Evolutionary conservation across 2,329 filamentous ascomycete genomes (phyloP).

Genomic region (Aspergillus uvarum): DNA sequence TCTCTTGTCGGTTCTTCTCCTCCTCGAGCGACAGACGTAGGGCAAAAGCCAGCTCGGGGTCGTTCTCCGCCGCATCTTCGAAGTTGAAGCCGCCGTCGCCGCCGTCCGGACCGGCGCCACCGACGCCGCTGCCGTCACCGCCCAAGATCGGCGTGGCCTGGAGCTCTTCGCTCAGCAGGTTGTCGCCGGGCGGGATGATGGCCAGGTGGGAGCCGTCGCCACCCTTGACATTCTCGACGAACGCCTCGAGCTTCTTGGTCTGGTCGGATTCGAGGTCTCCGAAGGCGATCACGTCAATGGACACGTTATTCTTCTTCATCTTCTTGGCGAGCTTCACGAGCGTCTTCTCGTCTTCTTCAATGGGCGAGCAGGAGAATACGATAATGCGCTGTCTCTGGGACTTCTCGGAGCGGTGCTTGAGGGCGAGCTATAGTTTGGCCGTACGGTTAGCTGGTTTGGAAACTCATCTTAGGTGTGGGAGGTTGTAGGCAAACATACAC

Average conservation of each 20-base stretch:
- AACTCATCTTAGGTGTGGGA: too few relatives aligned
- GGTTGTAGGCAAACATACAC: conserved; percentile 58
- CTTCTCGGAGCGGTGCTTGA: conserved; percentile 98
- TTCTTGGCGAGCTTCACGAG: conserved; percentile 89
- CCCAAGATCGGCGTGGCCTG: conserved; percentile 86
- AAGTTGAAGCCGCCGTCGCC: conserved; percentile 66
- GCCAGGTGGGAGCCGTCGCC: conserved; percentile 89
- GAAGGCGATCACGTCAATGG: conserved; percentile 92
- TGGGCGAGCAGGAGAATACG: conserved; percentile 91
- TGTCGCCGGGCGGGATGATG: conserved; percentile 84
- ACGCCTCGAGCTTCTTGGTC: conserved; percentile 84
- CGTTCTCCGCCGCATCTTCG: conserved; percentile 77
- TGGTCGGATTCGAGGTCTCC: conserved; percentile 89
- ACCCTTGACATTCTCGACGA: conserved; percentile 90
- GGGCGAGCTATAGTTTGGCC: conserved; percentile 65
- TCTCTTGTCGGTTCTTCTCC: conserved; percentile 90
- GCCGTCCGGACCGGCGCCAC: conserved; percentile 48
- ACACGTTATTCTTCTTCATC: conserved; percentile 97
- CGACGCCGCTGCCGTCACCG: conserved; percentile 68
- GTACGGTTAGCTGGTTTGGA: conserved; percentile 9
- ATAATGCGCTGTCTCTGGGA: conserved; percentile 95
- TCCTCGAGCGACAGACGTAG: conserved; percentile 98
- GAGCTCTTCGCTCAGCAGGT: conserved; percentile 88
- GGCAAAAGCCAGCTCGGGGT: conserved; percentile 91
- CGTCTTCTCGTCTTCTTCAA: conserved; percentile 84